Conservation (phyloP, 176 grass and related monocot genomes). For the Saccharum officinarum region DNA sequence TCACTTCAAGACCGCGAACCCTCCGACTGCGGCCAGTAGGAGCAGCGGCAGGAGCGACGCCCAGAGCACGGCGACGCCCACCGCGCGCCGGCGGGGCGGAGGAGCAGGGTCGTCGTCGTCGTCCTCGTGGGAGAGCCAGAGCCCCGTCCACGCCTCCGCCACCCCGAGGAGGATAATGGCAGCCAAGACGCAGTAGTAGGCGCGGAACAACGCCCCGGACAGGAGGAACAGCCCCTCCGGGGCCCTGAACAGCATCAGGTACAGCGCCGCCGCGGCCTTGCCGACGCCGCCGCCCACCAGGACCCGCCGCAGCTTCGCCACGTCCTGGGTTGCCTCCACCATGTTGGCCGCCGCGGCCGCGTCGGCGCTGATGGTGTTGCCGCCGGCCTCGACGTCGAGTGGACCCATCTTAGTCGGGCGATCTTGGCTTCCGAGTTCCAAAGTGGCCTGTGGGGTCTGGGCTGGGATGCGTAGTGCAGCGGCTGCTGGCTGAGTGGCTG, state of each 20-base stretch:
- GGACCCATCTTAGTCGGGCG: background rate
- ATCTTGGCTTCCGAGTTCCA: background rate
- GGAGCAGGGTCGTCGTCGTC: background rate
- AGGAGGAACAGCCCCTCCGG: conserved; percentile 8
- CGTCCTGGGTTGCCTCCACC: background rate
- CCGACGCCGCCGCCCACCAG: conserved; percentile 31
- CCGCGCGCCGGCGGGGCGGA: no score
- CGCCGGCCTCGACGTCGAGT: conserved; percentile 9
- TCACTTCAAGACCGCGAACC: background rate
- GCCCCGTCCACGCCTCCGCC: conserved; percentile 26
- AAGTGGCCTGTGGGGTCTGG: no score
- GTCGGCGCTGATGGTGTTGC: background rate
- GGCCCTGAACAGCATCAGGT: conserved; percentile 21
- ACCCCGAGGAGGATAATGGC: background rate
- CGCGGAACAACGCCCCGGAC: background rate
- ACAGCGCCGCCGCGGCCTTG: background rate
- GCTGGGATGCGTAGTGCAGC: background rate
- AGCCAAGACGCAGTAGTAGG: conserved; percentile 4
- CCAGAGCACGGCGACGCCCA: background rate
- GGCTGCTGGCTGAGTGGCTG: background rate
- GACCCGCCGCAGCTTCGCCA: background rate
- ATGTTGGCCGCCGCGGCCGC: background rate
- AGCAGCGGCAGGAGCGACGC: conserved; percentile 22
- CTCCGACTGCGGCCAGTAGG: background rate
- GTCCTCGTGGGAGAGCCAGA: conserved; percentile 23